Base-by-base conservation (phyloP, 179 eudicot species). In the Spergularia azorica region DNA sequence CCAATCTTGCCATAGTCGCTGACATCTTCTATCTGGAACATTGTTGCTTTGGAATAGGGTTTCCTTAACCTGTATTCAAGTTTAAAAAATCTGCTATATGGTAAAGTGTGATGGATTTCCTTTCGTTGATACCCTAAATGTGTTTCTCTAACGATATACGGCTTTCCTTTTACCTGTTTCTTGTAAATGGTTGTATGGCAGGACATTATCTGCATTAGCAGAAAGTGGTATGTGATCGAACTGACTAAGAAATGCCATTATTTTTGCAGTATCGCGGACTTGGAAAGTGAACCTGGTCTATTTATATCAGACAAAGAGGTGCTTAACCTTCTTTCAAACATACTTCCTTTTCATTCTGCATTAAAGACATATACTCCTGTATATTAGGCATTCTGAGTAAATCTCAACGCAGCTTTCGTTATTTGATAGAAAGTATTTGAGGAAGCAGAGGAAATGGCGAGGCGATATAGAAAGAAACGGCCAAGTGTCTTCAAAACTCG, bases 221-320 rank as follows among this genome's bases (percentile, higher is more conserved):
- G 5, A 26, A 15, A n/a, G 8, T 16, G 21, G 9, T 20, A 8
- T 62, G 39, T 26, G 38, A 8, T 20, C 21, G 2, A 14, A n/a
- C 32, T 36, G 61, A 56, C 32, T 16, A 16, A 11, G 57, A 67
- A 10, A 21, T 72, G 59, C 52, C 43, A 18, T 77, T 1, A 84
- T 78, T 62, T 52, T 76, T 82, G 85, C 87, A 94, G 98, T 74
- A 94, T 81, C 64, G 96, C 97, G 9, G 91, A 87, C 57, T 91
- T 94, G 74, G 98, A 94, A 85, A 94, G 98, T 63, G 96, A 90
- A 80, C 98, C 97, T 63, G 98, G 98, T 74, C 84, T 94, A 62
- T 87, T 94, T 59, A 60, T 83, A 74, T 84, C 90, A 62, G 84
- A 92, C 86, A 94, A 92, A 85, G 88, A 92, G 97, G 98, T 94